Evolutionary conservation across 2,329 filamentous ascomycete species (phyloP).

Genomic region (Calonectria leucothoes): DNA sequence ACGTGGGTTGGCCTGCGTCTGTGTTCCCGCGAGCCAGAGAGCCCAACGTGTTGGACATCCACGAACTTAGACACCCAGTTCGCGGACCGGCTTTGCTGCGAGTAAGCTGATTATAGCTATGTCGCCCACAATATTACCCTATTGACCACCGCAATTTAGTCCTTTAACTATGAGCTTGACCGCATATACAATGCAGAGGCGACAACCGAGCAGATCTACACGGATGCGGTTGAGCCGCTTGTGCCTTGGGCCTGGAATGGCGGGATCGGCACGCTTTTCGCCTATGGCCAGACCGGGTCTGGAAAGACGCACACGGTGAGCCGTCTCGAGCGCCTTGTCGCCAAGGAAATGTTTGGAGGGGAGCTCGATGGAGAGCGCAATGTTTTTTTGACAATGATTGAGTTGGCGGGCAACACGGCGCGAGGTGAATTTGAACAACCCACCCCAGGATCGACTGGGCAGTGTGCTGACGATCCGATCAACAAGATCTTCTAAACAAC

Average conservation of each 20-base stretch:
- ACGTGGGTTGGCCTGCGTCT: conserved; percentile 42
- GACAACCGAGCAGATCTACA: conserved; percentile 54
- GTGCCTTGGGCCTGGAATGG: conserved; percentile 59
- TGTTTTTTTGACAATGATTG: conserved; percentile 52
- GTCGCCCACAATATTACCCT: background rate
- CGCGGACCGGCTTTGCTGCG: conserved; percentile 45
- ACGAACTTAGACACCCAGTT: conserved; percentile 50
- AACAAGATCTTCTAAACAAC: conserved; percentile 55
- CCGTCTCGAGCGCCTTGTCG: conserved; percentile 54
- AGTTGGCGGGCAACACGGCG: conserved; percentile 52
- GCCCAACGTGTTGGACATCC: conserved; percentile 47
- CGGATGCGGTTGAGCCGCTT: conserved; percentile 52
- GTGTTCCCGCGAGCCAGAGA: conserved; percentile 39
- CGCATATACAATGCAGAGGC: conserved; percentile 48
- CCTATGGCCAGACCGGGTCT: conserved; percentile 62
- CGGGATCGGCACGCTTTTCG: conserved; percentile 60
- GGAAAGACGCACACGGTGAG: conserved; percentile 60
- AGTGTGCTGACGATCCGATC: background rate
- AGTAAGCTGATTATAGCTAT: conserved; percentile 28
- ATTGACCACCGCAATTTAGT: conserved; percentile 36
- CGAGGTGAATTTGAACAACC: conserved; percentile 34
- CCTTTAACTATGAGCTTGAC: conserved; percentile 50
- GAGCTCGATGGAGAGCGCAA: conserved; percentile 39
- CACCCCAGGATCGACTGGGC: no score
- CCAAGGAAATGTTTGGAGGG: conserved; percentile 47